A percentile compares a stretch with the other conserved stretches of the same genome.
These are phyloP conservation scores for Candida vartiovaarae DNA, from an alignment of 805 yeast species.

Conservation along the genomic window DNA sequence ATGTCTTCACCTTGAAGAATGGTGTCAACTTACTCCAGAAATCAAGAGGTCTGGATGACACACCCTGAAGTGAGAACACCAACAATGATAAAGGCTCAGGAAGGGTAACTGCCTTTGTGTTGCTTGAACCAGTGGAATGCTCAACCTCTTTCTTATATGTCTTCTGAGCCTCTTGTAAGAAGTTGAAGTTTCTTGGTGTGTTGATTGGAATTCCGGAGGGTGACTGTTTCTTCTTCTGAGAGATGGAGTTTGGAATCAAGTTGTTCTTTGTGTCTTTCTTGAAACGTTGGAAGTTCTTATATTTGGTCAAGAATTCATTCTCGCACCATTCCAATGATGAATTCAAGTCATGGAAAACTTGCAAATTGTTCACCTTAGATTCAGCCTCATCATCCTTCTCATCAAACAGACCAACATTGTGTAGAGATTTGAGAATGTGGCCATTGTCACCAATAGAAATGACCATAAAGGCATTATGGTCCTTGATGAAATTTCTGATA, in stretches of 20 bases:
- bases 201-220: constrained; percentile 14
- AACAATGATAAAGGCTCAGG: constrained; percentile 9
- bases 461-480: constrained; percentile 62
- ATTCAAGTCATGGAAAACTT: constrained; percentile 72
- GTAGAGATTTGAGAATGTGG: constrained; percentile 59
- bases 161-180: constrained; percentile 32
- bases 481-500: constrained; percentile 68
- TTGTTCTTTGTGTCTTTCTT: constrained; percentile 4
- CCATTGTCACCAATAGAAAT: constrained; percentile 73
- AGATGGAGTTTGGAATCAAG: neutral
- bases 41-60: constrained; percentile 2
- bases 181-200: constrained; percentile 36
- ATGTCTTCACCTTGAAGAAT: constrained; percentile 30
- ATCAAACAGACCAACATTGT: constrained; percentile 72
- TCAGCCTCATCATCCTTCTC: constrained; percentile 27
- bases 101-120: constrained; percentile 17
- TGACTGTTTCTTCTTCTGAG: constrained; percentile 1
- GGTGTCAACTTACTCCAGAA: constrained; percentile 9
- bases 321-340: constrained; percentile 96
- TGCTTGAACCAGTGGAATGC: constrained; percentile 16
- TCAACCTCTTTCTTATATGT: constrained; percentile 17
- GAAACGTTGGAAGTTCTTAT: constrained; percentile 26
- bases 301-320: constrained; percentile 60
- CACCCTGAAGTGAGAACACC: constrained; percentile 8
- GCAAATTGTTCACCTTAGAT: constrained; percentile 27